A percentile compares a stretch with the other conserved stretches of the same genome.
Conservation (phyloP, 1,139 yeast genomes). For the Kurtzmaniella quercitrusa region DNA sequence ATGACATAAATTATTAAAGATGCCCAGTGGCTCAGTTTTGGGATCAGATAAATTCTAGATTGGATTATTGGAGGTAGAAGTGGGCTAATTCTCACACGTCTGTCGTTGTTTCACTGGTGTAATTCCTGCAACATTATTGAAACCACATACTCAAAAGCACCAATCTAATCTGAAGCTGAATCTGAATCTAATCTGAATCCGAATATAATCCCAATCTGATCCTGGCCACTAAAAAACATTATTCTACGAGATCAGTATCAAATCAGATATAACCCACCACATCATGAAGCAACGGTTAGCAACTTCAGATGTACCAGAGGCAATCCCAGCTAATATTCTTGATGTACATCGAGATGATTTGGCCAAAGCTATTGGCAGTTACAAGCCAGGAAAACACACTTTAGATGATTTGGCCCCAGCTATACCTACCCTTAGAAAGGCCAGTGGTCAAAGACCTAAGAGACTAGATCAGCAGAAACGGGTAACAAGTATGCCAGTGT, state of each 20-base stretch:
- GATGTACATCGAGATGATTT: slow-evolving; percentile 17
- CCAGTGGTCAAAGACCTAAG: not conserved
- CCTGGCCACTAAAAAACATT: no score
- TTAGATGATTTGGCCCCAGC: slow-evolving; percentile 28
- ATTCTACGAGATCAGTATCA: no score
- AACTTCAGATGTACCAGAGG: slow-evolving; percentile 20
- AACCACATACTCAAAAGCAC: no score
- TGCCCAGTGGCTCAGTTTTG: not conserved
- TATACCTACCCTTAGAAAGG: slow-evolving; percentile 20
- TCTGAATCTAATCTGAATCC: no score
- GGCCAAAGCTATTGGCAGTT: slow-evolving; percentile 26
- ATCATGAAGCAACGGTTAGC: slow-evolving; percentile 20
- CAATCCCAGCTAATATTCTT: slow-evolving; percentile 19
- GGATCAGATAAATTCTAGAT: not conserved
- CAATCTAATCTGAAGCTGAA: no score
- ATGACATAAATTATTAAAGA: not conserved
- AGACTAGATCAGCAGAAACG: not conserved
- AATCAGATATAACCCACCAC: no score
- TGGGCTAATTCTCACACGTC: no score
- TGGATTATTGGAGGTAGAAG: not conserved
- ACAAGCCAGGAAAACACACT: slow-evolving; percentile 22
- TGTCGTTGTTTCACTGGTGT: no score
- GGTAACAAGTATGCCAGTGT: slow-evolving; percentile 4
- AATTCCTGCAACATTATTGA: no score
- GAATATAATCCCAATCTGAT: no score